Conservation (phyloP, 2,329 filamentous ascomycete species). For the Cordyceps tenuipes region DNA sequence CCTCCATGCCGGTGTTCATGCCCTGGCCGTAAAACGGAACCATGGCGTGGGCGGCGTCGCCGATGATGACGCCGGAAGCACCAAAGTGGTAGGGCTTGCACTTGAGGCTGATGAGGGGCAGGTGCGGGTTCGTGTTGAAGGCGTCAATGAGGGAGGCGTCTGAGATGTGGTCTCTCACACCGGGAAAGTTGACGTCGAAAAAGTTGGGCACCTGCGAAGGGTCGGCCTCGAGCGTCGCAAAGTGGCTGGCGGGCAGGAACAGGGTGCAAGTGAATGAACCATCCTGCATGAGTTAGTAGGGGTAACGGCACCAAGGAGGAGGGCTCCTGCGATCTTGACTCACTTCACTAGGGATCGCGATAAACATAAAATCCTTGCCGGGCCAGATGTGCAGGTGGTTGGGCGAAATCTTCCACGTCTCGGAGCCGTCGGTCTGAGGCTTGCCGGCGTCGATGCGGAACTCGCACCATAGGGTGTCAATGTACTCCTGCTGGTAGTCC, state of each 20-base stretch:
- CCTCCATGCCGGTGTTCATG: conserved; percentile 94
- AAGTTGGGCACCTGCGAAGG: conserved; percentile 56
- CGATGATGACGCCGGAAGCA: conserved; percentile 72
- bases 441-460: conserved; percentile 64
- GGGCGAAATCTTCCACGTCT: conserved; percentile 70
- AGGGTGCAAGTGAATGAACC: conserved; percentile 92
- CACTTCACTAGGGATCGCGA: conserved; percentile 73
- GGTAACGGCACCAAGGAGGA: not conserved
- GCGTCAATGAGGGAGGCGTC: conserved; percentile 60
- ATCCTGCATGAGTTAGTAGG: conserved; percentile 43
- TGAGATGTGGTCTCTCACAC: conserved; percentile 66
- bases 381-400: conserved; percentile 98
- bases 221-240: conserved; percentile 56
- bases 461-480: conserved; percentile 96
- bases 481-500: conserved; percentile 89
- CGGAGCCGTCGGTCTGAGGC: conserved; percentile 19
- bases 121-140: conserved; percentile 75
- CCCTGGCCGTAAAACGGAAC: conserved; percentile 98
- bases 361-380: conserved; percentile 92
- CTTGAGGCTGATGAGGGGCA: conserved; percentile 89
- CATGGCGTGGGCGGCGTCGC: conserved; percentile 95
- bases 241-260: conserved; percentile 70
- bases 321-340: conserved; percentile 14
- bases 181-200: conserved; percentile 80
- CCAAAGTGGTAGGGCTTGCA: conserved; percentile 79